Evolutionary conservation across 192 early-diverging fungal genomes (phyloP), one percentile per base, ranked within the genome.

Genomic region (Linderina pennispora): DNA sequence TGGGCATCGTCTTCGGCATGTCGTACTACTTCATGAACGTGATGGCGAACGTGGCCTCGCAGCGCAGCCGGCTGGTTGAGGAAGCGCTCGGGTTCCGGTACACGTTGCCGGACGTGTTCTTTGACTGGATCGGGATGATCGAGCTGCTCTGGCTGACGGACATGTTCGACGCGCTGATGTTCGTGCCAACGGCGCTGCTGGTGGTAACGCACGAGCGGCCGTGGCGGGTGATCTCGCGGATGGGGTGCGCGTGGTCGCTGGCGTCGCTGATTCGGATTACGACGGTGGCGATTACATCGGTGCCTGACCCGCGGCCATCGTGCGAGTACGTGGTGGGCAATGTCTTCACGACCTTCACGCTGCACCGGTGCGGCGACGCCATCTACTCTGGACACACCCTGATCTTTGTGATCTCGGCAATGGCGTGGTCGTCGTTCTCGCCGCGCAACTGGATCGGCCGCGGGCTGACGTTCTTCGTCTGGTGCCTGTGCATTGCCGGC

Each of bases 381-480:
- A 84, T 82, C 34, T 84, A 78, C 45, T 78, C 75, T 17, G 82
- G 82, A 19, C 82, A 84, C 53, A 81, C 82, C 8, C 47, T 79
- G 23, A 77, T 84, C 14, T 78, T 82, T 50, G 74, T 80, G 0
- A 65, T 81, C 32, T 79, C 71, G 20, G 77, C 78, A 0, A 51
- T 84, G 50, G 63, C 69, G 35, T 81, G 80, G 80, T 57, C 77
- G 17, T 74, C 77, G 28, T 78, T 79, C 55, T 67, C 75, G 13
- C 75, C 75, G n/a, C 48, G 52, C 9, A 66, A 50, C 19, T 51
- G 62, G 58, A 36, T 76, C 8, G 77, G 74, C 1, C 50, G 65
- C 8, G 42, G 58, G 8, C 51, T 61, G 25, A 49, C 72, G 9
- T 25, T 65, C 19, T 55, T 78, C 18, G 58, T 75, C 13, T 78